Conservation (phyloP, 1,284 basidiomycete genomes). For the Trichosporon asahii region DNA sequence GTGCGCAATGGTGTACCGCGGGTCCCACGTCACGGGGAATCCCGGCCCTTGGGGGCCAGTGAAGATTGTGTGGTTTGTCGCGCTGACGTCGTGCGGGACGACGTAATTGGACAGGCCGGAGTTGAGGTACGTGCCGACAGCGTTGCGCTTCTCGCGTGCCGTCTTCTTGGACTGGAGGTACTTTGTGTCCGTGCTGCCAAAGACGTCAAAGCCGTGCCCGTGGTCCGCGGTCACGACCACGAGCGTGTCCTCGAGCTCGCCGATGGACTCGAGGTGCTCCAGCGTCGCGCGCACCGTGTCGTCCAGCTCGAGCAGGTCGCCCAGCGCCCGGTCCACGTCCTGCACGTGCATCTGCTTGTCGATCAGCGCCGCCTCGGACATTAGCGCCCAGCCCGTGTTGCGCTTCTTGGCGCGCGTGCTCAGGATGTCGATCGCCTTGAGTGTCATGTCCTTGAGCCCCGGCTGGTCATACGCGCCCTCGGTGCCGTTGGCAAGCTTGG, state of each 20-base stretch:
- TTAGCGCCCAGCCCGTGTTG: conserved; percentile 50
- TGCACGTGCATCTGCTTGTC: conserved; percentile 53
- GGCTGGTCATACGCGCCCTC: conserved; percentile 49
- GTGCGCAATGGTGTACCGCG: conserved; percentile 50
- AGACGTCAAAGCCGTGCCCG: conserved; percentile 50
- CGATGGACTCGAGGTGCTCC: conserved; percentile 50
- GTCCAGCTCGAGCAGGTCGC: conserved; percentile 54
- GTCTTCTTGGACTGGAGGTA: conserved; percentile 42
- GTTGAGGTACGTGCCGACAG: conserved; percentile 49
- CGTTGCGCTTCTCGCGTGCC: conserved; percentile 49
- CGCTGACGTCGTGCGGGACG: conserved; percentile 35
- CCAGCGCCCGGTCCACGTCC: conserved; percentile 52
- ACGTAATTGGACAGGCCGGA: conserved; percentile 48
- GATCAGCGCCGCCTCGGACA: conserved; percentile 53
- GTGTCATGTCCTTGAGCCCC: conserved; percentile 54
- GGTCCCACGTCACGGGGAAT: conserved; percentile 53
- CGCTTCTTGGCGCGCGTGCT: conserved; percentile 43
- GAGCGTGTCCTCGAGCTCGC: conserved; percentile 52
- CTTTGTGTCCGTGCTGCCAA: conserved; percentile 49
- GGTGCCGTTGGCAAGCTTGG: conserved; percentile 36
- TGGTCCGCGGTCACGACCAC: conserved; percentile 54
- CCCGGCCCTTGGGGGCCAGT: conserved; percentile 40
- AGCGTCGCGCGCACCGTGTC: conserved; percentile 51
- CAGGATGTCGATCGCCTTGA: conserved; percentile 53
- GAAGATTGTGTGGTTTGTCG: conserved; percentile 44